Base-by-base conservation (phyloP, 768 basidiomycete genomes). In the Fomitopsis serialis region DNA sequence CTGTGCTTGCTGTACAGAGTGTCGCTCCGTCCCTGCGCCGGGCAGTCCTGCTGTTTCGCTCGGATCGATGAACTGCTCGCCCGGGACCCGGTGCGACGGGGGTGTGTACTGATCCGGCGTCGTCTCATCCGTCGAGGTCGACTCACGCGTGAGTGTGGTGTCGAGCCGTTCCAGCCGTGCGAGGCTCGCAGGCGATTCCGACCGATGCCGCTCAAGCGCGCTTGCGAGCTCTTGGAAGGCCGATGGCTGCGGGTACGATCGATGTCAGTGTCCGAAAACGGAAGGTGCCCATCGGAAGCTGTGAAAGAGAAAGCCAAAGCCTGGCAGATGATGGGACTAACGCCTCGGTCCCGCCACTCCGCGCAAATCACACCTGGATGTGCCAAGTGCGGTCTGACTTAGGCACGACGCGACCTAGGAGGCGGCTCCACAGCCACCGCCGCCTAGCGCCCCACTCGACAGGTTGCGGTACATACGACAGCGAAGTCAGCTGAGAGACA, bases 41-140 rank as follows among this genome's bases (percentile, higher is more conserved):
- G 82, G 82, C 24, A 91, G 65, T 0, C 88, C 88, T 36, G 80
- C 82, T 45, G 74, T 78, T 65, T 91, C 89, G 45, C 76, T 66
- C 0, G 79, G 77, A 50, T 80, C 80, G 59, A 89, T 84, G 63
- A 75, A 85, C 45, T 70, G 73, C 36, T 76, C 75, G 36, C 78
- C 81, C 0, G 79, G 79, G 3, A 81, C 68, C 15, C 70, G 59
- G 35, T 68, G 70, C 12, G 57, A 49, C n/a, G 48, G 48, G 15
- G 48, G 35, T 15, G 19, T 21, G 22, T 49, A 37, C 11, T 22
- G 11, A 9, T 19, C 32, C 35, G 34, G 21, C 13, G 48, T 8
- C 8, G 24, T 40, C 3, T 29, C n/a, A 8, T 54, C 56, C n/a
- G 61, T 53, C 36, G 55, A 53, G 3, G 60, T 55, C 2, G 55